These are phyloP conservation scores for Colletotrichum sansevieriae DNA, from an alignment of 2,329 filamentous ascomycete genomes.

Conservation along the genomic window DNA sequence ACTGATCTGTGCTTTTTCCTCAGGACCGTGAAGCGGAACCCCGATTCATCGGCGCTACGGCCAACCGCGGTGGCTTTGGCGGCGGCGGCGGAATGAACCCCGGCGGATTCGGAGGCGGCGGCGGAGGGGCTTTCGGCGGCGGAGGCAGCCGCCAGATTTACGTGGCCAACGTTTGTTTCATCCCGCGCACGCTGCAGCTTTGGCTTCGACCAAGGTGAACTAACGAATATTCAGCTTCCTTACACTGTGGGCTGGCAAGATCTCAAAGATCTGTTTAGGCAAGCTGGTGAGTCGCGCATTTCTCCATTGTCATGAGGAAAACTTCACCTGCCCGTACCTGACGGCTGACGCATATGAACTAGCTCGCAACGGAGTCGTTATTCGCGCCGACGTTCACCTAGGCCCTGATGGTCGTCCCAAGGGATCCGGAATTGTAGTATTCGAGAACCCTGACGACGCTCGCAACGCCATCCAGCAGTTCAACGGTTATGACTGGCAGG, in stretches of 20 bases:
- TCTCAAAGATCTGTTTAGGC: conserved; percentile 97
- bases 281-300: conserved; percentile 82
- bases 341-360: not conserved
- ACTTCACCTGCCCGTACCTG: not conserved
- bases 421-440: conserved; percentile 96
- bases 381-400: conserved; percentile 94
- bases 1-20: conserved; percentile 44
- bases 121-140: conserved; percentile 58
- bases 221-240: conserved; percentile 76
- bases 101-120: conserved; percentile 51
- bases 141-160: conserved; percentile 89
- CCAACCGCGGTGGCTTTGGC: conserved; percentile 72
- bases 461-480: conserved; percentile 97
- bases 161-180: conserved; percentile 92
- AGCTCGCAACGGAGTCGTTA: conserved; percentile 79
- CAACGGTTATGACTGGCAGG: conserved; percentile 99
- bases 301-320: not conserved
- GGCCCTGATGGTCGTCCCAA: conserved; percentile 94
- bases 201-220: conserved; percentile 45
- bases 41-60: conserved; percentile 86
- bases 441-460: conserved; percentile 94
- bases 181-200: conserved; percentile 44
- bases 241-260: conserved; percentile 99
- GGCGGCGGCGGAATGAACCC: conserved; percentile 71
- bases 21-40: conserved; percentile 98